These are phyloP conservation scores for Panellus pusillus DNA, from an alignment of 768 basidiomycete genomes.

Conservation along the genomic window DNA sequence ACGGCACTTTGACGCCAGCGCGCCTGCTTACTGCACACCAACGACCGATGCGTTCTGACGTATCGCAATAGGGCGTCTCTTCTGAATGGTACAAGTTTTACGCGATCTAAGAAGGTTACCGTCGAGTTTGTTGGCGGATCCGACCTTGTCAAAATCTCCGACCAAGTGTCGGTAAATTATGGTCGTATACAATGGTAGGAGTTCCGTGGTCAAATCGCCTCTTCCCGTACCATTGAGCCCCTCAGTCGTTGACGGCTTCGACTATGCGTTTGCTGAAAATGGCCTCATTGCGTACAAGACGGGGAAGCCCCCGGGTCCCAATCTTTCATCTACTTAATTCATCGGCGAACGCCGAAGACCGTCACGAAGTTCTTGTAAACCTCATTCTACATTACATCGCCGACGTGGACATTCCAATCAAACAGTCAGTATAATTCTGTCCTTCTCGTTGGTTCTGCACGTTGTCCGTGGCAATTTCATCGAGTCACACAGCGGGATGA, in stretches of 20 bases:
- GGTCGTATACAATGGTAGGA: too few species aligned
- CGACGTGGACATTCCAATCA: constrained; percentile 91
- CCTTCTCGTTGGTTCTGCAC: too few species aligned
- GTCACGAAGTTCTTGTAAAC: constrained; percentile 88
- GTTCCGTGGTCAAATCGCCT: neutral
- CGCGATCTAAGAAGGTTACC: constrained; percentile 67
- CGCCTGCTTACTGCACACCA: constrained; percentile 43
- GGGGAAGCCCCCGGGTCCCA: constrained; percentile 73
- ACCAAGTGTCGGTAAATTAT: constrained; percentile 62
- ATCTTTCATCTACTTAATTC: constrained; percentile 86
- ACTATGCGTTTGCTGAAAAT: constrained; percentile 93
- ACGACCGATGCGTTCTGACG: constrained; percentile 1
- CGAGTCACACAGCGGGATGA: constrained; percentile 96
- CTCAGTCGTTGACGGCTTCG: constrained; percentile 77
- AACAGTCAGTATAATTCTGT: constrained; percentile 55
- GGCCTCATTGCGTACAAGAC: constrained; percentile 88
- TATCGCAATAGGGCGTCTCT: constrained; percentile 50
- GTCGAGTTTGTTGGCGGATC: constrained; percentile 96
- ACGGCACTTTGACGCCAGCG: constrained; percentile 68
- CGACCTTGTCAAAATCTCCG: constrained; percentile 83
- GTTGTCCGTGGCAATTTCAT: constrained; percentile 82
- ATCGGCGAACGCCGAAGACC: constrained; percentile 93
- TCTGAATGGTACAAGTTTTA: constrained; percentile 70
- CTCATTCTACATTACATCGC: constrained; percentile 92
- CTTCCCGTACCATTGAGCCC: neutral